Base-by-base conservation (phyloP, 176 grass and related monocot species). In the Carex parvula region DNA sequence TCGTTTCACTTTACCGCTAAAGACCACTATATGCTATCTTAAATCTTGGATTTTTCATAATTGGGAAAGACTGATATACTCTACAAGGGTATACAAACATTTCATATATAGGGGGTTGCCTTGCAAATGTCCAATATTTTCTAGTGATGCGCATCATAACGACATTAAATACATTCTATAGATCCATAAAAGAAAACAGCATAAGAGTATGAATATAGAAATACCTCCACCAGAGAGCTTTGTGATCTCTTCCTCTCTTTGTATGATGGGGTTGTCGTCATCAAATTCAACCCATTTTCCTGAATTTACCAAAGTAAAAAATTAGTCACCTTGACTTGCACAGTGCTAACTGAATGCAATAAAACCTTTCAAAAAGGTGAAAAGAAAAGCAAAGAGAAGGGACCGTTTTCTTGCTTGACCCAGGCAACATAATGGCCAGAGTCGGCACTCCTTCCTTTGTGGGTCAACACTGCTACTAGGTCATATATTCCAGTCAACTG, bases 371-470 rank as follows among this genome's bases (percentile, higher is more conserved):
- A 53, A 53, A 77, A 69, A 12, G 75, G 60, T 16, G 63, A 74
- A 33, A 79, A 41, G 15, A 18, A 61, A 71, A 81, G 41, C 41
- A 77, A 83, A 68, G 30, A 66, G 14, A 78, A 80, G 74, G 54
- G 8, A 96, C 97, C 97, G 2, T 87, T 86, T 65, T 96, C 90
- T 96, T 99, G 93, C 74, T 99, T 99, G 60, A 94, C 97, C 97
- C 97, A 99, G 55, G 89, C 93, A 88, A 92, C 97, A 84, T 99
- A 99, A 62, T 99, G 97, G 55, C 97, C 97, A 74, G 97, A 99
- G 84, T 99, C 97, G 32, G 97, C 97, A 88, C 97, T 99, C 86
- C 97, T 90, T 88, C 97, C 97, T 81, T 99, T 99, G 87, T 99
- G 97, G 32, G 97, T 99, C 81, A 99, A 91, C 32, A 99, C 97